Evolutionary conservation across 257 asterid species (phyloP).

Genomic region (Solanum sejunctum): DNA sequence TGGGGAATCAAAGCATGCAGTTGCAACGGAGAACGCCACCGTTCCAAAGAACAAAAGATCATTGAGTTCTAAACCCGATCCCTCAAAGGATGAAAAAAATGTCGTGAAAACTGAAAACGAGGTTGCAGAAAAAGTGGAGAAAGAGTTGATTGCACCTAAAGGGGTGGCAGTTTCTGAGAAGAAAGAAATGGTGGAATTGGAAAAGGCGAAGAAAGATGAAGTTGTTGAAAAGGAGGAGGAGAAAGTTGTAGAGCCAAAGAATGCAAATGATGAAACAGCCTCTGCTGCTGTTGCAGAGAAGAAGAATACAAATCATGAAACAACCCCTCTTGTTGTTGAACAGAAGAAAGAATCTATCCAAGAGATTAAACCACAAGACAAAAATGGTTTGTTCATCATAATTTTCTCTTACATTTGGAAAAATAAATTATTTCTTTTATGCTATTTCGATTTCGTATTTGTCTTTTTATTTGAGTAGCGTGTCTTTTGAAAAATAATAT

Average conservation of each 20-base stretch:
- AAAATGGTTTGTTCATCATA: slow-evolving; percentile 22
- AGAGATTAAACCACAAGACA: slow-evolving; percentile 13
- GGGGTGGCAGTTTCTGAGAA: neutral
- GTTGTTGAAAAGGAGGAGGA: neutral
- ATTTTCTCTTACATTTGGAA: neutral
- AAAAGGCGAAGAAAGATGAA: neutral
- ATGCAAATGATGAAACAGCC: neutral
- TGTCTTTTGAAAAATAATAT: neutral
- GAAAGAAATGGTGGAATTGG: neutral
- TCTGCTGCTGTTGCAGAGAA: neutral
- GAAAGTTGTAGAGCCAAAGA: neutral
- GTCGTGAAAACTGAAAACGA: neutral
- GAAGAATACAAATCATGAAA: neutral
- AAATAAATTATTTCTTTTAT: neutral
- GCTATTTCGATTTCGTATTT: neutral
- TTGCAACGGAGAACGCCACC: slow-evolving; percentile 41
- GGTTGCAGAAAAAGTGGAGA: neutral
- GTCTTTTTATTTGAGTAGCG: neutral
- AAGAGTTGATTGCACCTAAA: neutral
- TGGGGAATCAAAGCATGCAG: slow-evolving; percentile 87
- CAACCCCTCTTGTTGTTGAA: neutral
- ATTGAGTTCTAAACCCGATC: neutral
- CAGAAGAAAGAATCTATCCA: slow-evolving; percentile 6
- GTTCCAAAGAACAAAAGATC: slow-evolving; percentile 39
- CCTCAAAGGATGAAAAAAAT: slow-evolving; percentile 9